Conservation (phyloP, 1,139 yeast species). For the Yamadazyma songkhlaensis region DNA sequence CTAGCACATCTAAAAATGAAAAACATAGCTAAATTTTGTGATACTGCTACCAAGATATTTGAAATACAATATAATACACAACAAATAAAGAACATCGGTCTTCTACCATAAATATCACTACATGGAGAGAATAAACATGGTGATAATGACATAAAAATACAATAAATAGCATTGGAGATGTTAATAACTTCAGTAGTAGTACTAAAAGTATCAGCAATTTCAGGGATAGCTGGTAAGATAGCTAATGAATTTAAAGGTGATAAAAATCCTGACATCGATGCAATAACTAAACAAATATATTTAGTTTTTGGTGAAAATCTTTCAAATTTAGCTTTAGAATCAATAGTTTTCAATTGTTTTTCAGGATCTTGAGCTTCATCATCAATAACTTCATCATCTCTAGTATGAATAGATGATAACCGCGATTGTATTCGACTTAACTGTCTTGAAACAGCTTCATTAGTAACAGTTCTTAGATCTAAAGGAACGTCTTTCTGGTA, state of each 20-base stretch:
- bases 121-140: constrained; percentile 49
- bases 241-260: constrained; percentile 44
- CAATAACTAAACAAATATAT: constrained; percentile 14
- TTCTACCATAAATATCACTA: constrained; percentile 49
- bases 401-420: constrained; percentile 7
- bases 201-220: constrained; percentile 39
- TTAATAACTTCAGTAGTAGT: constrained; percentile 47
- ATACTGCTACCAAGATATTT: constrained; percentile 39
- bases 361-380: constrained; percentile 3
- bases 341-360: constrained; percentile 1
- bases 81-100: constrained; percentile 38
- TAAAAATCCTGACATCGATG: constrained; percentile 27
- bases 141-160: constrained; percentile 48
- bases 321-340: constrained; percentile 9
- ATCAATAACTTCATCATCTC: background rate
- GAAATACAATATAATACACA: constrained; percentile 28
- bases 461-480: constrained; percentile 15
- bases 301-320: constrained; percentile 13
- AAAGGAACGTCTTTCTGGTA: constrained; percentile 15
- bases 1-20: constrained; percentile 43
- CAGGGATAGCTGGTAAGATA: constrained; percentile 49
- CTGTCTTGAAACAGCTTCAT: constrained; percentile 18
- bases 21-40: constrained; percentile 50
- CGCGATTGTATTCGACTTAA: constrained; percentile 17
- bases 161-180: constrained; percentile 48